Percentiles rank a stretch among this genome's conserved stretches.
Conservation (phyloP, 495 filamentous ascomycete species). For the Amphirosellinia nigrospora region DNA sequence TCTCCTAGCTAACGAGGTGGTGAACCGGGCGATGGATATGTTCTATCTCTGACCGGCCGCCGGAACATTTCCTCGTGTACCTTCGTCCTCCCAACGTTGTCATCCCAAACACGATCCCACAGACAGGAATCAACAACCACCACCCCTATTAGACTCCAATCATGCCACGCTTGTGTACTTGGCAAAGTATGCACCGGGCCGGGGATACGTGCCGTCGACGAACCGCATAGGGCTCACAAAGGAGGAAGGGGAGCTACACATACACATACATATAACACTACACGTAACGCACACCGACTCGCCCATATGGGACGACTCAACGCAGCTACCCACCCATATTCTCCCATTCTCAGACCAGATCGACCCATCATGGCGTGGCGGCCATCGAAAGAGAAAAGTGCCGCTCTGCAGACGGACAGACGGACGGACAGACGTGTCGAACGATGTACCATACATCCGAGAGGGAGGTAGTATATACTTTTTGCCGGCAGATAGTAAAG, state of each 20-base stretch:
- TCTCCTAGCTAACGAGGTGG: neutral
- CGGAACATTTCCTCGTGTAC: neutral
- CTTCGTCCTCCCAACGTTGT: neutral
- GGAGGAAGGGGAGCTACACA: neutral
- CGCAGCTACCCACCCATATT: constrained; percentile 3
- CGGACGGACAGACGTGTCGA: neutral
- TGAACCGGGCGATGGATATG: neutral
- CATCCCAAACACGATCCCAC: neutral
- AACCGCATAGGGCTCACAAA: neutral
- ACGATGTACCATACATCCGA: neutral
- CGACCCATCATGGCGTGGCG: neutral
- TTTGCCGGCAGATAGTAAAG: neutral
- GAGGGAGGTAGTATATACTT: neutral
- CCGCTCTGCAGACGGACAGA: neutral
- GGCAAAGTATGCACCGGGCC: neutral
- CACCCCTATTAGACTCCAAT: neutral
- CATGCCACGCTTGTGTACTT: neutral
- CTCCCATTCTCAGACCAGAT: no score
- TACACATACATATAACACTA: neutral
- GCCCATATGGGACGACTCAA: neutral
- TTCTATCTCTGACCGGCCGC: no score
- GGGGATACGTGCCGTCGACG: neutral
- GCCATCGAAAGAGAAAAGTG: neutral
- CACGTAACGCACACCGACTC: neutral
- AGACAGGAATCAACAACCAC: neutral